A percentile compares a stretch with the other conserved stretches of the same genome.
phyloP scores from a whole-genome alignment of 345 rosid species.

The Eucalyptus curtisii region DNA sequence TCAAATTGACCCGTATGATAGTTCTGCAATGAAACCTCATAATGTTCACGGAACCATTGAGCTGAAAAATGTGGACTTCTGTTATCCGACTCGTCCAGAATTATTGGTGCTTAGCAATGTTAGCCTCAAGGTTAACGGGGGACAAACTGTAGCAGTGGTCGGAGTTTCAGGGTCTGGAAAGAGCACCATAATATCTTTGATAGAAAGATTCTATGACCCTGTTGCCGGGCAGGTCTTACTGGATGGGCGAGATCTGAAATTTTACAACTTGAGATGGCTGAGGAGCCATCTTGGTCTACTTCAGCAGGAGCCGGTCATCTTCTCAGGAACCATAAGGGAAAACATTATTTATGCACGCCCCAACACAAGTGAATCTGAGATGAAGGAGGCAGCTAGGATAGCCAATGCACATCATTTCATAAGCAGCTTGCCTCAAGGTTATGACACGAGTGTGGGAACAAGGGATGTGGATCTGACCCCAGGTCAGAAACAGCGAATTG shows the following conservation, averaged over 20 bases:
- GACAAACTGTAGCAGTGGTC: constrained; percentile 91
- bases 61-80: constrained; percentile 87
- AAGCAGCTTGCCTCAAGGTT: constrained; percentile 95
- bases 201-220: constrained; percentile 92
- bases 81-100: constrained; percentile 82
- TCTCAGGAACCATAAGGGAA: constrained; percentile 85
- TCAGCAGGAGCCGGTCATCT: constrained; percentile 93
- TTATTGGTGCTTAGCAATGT: constrained; percentile 87
- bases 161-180: constrained; percentile 98
- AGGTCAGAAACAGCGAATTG: constrained; percentile 95
- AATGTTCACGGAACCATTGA: constrained; percentile 95
- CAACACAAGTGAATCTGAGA: constrained; percentile 91
- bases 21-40: constrained; percentile 76
- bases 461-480: constrained; percentile 96
- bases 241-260: constrained; percentile 82
- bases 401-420: constrained; percentile 98
- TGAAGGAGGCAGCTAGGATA: constrained; percentile 97
- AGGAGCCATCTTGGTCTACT: constrained; percentile 91
- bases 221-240: constrained; percentile 87
- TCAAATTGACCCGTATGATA: constrained; percentile 86
- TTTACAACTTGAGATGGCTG: constrained; percentile 84
- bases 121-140: constrained; percentile 84
- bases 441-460: constrained; percentile 93
- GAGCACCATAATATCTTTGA: constrained; percentile 89
- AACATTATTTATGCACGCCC: constrained; percentile 96